Evolutionary conservation across 1,139 yeast species (phyloP), one percentile per base, ranked within the genome.

Genomic region (Candida dubliniensis): DNA sequence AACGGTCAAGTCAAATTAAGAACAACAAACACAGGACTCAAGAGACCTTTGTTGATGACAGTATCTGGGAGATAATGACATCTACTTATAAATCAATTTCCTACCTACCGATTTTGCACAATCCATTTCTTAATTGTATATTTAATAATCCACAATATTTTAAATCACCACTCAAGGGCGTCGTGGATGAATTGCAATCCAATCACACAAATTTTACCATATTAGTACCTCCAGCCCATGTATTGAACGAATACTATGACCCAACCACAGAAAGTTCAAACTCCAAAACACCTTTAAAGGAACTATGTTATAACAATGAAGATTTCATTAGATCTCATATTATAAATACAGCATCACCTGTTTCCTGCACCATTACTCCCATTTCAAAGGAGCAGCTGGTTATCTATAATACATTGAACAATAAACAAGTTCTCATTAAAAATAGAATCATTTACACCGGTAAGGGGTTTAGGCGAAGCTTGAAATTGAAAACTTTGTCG

Each of bases 301-400:
- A 85, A 3, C 61, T 83, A 18, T 85, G 91, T 57, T 76, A 77
- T 49, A 55, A 51, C 45, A 75, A 71, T 42, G 83, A 81, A 40
- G 91, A 85, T 26, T 89, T 87, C 57, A 66, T 88, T 8, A 76
- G 77, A 42, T 79, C 90, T 1, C 96, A 89, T 61, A 77, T 89
- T 23, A 62, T 87, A 26, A 66, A 74, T 44, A 63, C 69, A 6
- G 51, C 61, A 14, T 56, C 66, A 1, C 63, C 73, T 8, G 55
- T 57, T 34, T 61, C 74, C 1, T 58, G 75, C 15, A 61, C 71
- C 9, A 65, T 69, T 46, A 56, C 69, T 34, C 69, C 71, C 40
- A 60, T 75, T 31, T 66, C 81, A 1, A 69, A 75, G 48, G 60
- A 57, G 23, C 69, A 64, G 40, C 76, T 71, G 74, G 64, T 63